These are phyloP conservation scores for Hypoxylon sp. DNA, from an alignment of 2,329 filamentous ascomycete genomes.

Conservation along the genomic window DNA sequence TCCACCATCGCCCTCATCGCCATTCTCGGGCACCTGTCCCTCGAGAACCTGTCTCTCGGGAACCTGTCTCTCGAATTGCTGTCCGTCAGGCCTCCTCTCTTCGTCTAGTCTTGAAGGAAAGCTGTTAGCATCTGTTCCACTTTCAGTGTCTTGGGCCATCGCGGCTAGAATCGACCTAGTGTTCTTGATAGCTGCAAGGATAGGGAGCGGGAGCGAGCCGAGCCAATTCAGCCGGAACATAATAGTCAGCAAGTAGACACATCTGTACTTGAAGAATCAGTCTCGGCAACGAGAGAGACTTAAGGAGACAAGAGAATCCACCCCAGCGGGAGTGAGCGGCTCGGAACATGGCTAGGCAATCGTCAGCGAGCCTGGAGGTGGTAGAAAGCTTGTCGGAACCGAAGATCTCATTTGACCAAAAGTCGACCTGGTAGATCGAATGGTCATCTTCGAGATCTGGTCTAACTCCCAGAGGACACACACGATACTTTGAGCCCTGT, in stretches of 20 bases:
- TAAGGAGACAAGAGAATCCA: slow-evolving; percentile 13
- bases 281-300: slow-evolving; percentile 4
- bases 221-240: slow-evolving; percentile 36
- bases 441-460: slow-evolving; percentile 12
- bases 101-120: slow-evolving; percentile 7
- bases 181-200: slow-evolving; percentile 15
- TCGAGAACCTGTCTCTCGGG: slow-evolving; percentile 7
- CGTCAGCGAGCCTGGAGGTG: slow-evolving; percentile 14
- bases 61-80: not conserved
- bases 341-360: slow-evolving; percentile 33
- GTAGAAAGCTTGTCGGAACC: slow-evolving; percentile 34
- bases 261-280: slow-evolving; percentile 32
- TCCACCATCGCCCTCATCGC: not conserved
- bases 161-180: slow-evolving; percentile 20
- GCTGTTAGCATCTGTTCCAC: slow-evolving; percentile 2
- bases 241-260: slow-evolving; percentile 16
- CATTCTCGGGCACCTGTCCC: slow-evolving; percentile 4
- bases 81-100: slow-evolving; percentile 10
- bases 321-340: slow-evolving; percentile 1
- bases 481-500: not conserved
- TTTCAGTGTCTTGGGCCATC: slow-evolving; percentile 25
- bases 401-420: slow-evolving; percentile 8
- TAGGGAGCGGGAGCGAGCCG: slow-evolving; percentile 31
- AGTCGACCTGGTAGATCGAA: slow-evolving; percentile 8
- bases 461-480: not conserved